A percentile compares a stretch with the other conserved stretches of the same genome.
phyloP scores from a whole-genome alignment of 352 stramenopile genomes.

The Pythium dissotocum region DNA sequence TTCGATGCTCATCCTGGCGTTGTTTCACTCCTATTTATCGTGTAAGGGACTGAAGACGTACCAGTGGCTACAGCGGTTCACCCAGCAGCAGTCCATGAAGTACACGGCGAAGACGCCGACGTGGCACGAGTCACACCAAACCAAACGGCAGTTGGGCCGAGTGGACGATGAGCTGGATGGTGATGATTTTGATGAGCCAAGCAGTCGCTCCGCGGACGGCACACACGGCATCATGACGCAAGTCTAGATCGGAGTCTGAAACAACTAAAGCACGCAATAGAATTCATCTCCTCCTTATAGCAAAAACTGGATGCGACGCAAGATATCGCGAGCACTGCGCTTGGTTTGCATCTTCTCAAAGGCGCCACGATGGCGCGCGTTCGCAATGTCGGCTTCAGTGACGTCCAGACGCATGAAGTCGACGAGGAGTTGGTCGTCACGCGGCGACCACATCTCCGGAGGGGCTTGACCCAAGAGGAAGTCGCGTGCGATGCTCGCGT shows the following conservation, averaged over 20 bases:
- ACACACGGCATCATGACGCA: not conserved
- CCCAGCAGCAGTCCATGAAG: conserved; percentile 14
- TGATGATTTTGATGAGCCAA: not conserved
- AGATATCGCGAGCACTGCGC: conserved; percentile 42
- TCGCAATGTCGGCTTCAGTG: conserved; percentile 26
- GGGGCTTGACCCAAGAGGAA: conserved; percentile 27
- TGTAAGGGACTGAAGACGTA: conserved; percentile 50
- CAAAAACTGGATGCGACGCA: conserved; percentile 58
- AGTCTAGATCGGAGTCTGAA: not conserved
- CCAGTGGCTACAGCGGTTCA: conserved; percentile 52
- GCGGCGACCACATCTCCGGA: conserved; percentile 42
- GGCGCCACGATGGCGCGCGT: conserved; percentile 31
- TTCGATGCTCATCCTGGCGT: conserved; percentile 53
- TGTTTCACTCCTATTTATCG: conserved; percentile 69
- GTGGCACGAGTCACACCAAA: conserved; percentile 11
- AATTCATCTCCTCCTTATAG: conserved; percentile 37
- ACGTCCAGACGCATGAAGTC: conserved; percentile 25
- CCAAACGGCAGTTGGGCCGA: not conserved
- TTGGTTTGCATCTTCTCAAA: conserved; percentile 44
- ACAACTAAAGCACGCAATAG: conserved; percentile 10
- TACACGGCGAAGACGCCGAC: conserved; percentile 22
- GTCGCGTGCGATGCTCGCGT: conserved; percentile 16
- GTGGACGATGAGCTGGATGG: not conserved
- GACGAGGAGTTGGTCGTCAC: conserved; percentile 54
- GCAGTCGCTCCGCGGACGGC: not conserved